Evolutionary conservation across 345 rosid species (phyloP), one percentile per base, ranked within the genome.

Genomic region (Salix koriyanagi): DNA sequence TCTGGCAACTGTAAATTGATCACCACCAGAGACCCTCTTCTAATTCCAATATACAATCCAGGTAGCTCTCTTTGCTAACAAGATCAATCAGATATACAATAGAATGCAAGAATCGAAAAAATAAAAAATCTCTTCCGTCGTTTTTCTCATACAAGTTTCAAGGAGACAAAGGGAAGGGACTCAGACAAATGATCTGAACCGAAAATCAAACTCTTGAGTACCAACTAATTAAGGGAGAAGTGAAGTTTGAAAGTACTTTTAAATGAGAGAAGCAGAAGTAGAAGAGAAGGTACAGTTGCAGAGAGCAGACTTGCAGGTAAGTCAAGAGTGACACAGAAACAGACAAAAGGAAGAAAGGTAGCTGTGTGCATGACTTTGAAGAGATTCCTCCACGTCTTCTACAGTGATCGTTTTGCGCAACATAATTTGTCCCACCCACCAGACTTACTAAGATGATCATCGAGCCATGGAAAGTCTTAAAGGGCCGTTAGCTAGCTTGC

Each of bases 281-380:
- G 77, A 65, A 65, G 70, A 64, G 70, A 68, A 67, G 80, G 76
- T 75, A 34, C 54, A 66, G 52, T 42, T 67, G 67, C 30, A 69
- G 79, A 73, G 81, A 72, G 23, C 56, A 23, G 77, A 77, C 82
- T 25, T 37, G 83, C 80, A 74, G 89, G 84, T 78, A 75, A 70
- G 76, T 64, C 50, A 44, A 25, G 39, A 21, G 39, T 42, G 46
- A 11, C 6, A 7, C 1, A 5, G 61, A 18, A 34, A 30, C 15
- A 71, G 65, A 72, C 41, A 65, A 30, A 74, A 26, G 4, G 64
- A 56, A 72, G 46, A 75, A 73, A 73, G 82, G 81, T 75, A 75
- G 83, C 84, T 82, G 84, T 23, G 64, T n/a, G 64, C 28, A 82
- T 81, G 85, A 84, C 77, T 85, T 84, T 82, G 84, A 84, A 90